These are phyloP conservation scores for Amanita pseudoporphyria DNA, from an alignment of 768 basidiomycete species.

Conservation along the genomic window DNA sequence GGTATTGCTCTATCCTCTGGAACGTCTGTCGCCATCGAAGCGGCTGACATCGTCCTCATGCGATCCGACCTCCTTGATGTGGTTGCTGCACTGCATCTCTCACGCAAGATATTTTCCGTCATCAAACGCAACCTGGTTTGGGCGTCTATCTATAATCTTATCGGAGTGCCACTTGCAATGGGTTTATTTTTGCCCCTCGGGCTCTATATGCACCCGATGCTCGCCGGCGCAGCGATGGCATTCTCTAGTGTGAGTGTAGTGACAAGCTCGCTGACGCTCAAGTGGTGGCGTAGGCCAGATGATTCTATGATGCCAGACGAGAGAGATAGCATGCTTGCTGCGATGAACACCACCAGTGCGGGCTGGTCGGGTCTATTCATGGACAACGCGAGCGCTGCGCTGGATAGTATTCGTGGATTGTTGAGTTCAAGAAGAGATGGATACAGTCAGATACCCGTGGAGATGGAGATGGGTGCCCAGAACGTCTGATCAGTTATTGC, in stretches of 20 bases:
- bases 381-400: constrained; percentile 32
- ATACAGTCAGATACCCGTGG: constrained; percentile 66
- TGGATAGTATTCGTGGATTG: constrained; percentile 29
- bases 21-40: constrained; percentile 95
- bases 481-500: background rate
- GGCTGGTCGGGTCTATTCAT: constrained; percentile 36
- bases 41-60: constrained; percentile 97
- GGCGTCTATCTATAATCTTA: constrained; percentile 91
- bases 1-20: constrained; percentile 96
- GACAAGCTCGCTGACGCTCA: constrained; percentile 76
- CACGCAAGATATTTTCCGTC: constrained; percentile 77
- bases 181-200: constrained; percentile 90
- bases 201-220: constrained; percentile 93
- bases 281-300: constrained; percentile 70
- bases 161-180: constrained; percentile 97
- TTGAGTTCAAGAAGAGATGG: constrained; percentile 33
- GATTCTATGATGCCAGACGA: constrained; percentile 65
- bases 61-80: constrained; percentile 95
- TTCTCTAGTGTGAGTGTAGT: constrained; percentile 96
- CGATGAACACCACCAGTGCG: constrained; percentile 27
- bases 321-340: constrained; percentile 32
- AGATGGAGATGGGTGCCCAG: constrained; percentile 32
- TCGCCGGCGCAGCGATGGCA: constrained; percentile 98
- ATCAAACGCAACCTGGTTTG: constrained; percentile 92
- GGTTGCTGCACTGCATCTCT: constrained; percentile 90